Evolutionary conservation across 306 rosid genomes (phyloP).

Genomic region (Acacia confusa): DNA sequence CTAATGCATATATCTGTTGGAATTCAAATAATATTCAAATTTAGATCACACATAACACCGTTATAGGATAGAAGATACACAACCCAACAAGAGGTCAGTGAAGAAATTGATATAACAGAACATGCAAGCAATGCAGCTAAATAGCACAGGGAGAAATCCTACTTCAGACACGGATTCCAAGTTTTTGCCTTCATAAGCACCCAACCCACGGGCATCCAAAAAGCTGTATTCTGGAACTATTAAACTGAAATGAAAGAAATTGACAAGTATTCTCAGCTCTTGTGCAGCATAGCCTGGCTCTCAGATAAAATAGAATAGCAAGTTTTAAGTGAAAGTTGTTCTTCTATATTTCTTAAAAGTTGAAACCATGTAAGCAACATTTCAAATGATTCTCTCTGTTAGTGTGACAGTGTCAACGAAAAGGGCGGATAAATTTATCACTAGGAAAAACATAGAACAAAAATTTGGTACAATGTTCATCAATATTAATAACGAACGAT

Average conservation of each 20-base stretch:
- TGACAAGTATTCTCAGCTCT: constrained; percentile 1
- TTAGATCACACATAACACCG: constrained; percentile 3
- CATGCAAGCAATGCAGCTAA: not conserved
- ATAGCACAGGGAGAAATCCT: constrained; percentile 32
- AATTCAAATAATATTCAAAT: constrained; percentile 9
- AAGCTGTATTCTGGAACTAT: constrained; percentile 95
- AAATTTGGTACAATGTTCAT: not conserved
- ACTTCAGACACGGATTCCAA: constrained; percentile 79
- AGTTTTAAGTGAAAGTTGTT: not conserved
- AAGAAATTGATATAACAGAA: not conserved
- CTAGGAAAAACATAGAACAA: not conserved
- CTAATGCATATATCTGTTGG: constrained; percentile 74
- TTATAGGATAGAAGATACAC: not conserved
- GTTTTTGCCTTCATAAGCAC: constrained; percentile 85
- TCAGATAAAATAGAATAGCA: not conserved
- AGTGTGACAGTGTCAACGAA: not conserved
- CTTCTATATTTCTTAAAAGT: constrained; percentile 14
- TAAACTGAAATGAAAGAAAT: constrained; percentile 56
- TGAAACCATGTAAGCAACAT: not conserved
- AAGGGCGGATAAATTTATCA: not conserved
- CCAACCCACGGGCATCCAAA: constrained; percentile 90
- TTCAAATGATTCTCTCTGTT: not conserved
- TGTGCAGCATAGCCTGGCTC: not conserved
- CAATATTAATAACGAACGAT: not conserved
- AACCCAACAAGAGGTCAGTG: not conserved